Conservation (phyloP, 1,139 yeast species). For the Suhomyces anneliseae region DNA sequence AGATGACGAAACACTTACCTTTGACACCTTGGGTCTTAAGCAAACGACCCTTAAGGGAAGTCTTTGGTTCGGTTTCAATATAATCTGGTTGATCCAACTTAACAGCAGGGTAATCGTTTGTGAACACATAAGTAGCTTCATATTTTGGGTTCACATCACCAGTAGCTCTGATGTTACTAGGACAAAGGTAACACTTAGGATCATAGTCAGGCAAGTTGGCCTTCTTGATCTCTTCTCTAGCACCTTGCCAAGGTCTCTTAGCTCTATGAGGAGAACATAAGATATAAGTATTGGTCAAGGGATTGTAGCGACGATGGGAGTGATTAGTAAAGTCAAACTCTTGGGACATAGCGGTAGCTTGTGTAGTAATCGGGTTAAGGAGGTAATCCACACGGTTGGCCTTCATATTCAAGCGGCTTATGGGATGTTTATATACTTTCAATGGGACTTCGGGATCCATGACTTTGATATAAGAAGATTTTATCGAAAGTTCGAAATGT, state of each 20-base stretch:
- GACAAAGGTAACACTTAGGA: constrained; percentile 70
- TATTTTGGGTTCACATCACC: constrained; percentile 66
- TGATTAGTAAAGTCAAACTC: constrained; percentile 52
- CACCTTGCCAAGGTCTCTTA: constrained; percentile 82
- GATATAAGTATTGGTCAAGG: constrained; percentile 62
- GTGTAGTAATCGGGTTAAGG: constrained; percentile 22
- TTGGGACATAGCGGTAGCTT: constrained; percentile 22
- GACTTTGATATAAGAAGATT: not conserved
- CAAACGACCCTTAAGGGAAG: constrained; percentile 40
- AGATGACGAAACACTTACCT: constrained; percentile 71
- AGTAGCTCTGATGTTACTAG: constrained; percentile 67
- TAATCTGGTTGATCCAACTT: constrained; percentile 56
- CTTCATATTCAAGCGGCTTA: constrained; percentile 4
- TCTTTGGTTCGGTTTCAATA: constrained; percentile 17
- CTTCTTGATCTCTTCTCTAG: constrained; percentile 52
- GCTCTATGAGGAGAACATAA: constrained; percentile 78
- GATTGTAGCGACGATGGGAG: constrained; percentile 70
- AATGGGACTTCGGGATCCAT: not conserved
- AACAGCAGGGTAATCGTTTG: constrained; percentile 74
- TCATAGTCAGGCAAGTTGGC: constrained; percentile 56
- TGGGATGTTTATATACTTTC: constrained; percentile 2
- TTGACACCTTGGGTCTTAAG: constrained; percentile 60
- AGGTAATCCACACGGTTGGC: constrained; percentile 21
- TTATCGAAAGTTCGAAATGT: not conserved
- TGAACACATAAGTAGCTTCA: constrained; percentile 57